phyloP scores from a whole-genome alignment of 306 rosid species.

The Trichosanthes cucumerina region DNA sequence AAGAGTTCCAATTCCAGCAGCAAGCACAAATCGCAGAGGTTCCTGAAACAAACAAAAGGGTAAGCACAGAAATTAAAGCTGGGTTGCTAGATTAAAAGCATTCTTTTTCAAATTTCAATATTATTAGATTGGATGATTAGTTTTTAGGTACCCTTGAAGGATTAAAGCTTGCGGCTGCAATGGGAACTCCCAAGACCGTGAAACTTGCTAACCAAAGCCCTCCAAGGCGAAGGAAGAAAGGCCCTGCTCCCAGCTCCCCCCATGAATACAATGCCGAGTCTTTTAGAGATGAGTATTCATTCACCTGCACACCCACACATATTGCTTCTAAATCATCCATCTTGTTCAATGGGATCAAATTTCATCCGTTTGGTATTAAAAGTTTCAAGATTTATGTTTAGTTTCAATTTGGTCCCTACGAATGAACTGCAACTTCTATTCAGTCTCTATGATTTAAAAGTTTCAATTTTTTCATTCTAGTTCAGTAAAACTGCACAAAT shows the following conservation, averaged over 20 bases:
- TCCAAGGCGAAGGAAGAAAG: conserved; percentile 85
- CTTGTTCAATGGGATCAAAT: background rate
- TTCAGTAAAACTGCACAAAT: background rate
- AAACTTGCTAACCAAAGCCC: conserved; percentile 81
- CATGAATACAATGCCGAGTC: conserved; percentile 63
- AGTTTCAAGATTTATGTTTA: background rate
- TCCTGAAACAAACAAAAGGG: conserved; percentile 50
- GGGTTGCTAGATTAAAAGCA: background rate
- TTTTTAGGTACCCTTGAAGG: conserved; percentile 55
- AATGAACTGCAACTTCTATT: background rate
- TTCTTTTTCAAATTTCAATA: background rate
- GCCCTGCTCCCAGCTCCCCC: conserved; percentile 85
- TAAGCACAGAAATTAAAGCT: background rate
- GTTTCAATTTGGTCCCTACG: background rate
- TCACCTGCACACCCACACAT: conserved; percentile 42
- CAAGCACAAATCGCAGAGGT: conserved; percentile 76
- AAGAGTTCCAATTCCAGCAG: conserved; percentile 96
- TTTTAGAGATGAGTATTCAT: conserved; percentile 89
- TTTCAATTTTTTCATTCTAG: background rate
- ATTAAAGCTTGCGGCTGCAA: conserved; percentile 93
- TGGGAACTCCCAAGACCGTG: conserved; percentile 69
- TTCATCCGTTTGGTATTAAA: background rate
- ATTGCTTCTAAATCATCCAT: background rate
- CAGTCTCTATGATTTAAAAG: background rate
- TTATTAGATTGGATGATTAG: background rate